Base-by-base conservation (phyloP, 2,329 filamentous ascomycete species). In the Boeremia lycopersici region DNA sequence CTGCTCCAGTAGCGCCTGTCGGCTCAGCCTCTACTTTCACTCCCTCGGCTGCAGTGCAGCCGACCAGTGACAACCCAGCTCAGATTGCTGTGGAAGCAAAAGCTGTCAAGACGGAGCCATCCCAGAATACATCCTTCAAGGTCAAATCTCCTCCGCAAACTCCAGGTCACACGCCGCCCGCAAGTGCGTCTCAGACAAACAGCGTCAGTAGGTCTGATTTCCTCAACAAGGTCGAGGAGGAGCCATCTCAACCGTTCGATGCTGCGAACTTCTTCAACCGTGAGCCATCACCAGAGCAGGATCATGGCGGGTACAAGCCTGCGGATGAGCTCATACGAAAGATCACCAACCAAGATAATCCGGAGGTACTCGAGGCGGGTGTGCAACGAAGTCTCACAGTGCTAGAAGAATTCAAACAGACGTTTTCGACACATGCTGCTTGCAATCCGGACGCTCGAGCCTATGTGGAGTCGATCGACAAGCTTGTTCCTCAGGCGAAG, bases 401-500 rank as follows among this genome's bases (percentile, higher is more conserved):
- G 7, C 65, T 81, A 0, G 57, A 74, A 4, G 57, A 59, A 4
- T 56, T 82, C 0, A 70, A 73, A 39, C 30, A 44, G 25, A 17
- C n/a, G 1, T 43, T 36, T 33, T 33, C 23, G 6, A 12, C n/a
- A 3, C 31, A 49, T 13, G 39, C 39, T 23, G 31, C 47, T 1
- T 29, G 38, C 25, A 36, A 11, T 17, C 31, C 47, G 5, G 76
- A 80, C 51, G 74, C 71, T 2, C 53, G 63, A n/a, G 57, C 69
- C 17, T 82, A 77, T 78, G 52, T 77, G 7, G 51, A 74, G 17
- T 64, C 76, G 11, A 79, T 82, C 34, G 68, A 77, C 2, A 73
- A 74, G 2, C 65, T 83, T 0, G 67, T 74, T 26, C 68, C 75
- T 2, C 74, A 77, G 45, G 72, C 76, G 3, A 64, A 65, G 5